phyloP scores from a whole-genome alignment of 225 moss, liverwort and hornwort genomes.

The Thuidium tamariscinum region DNA sequence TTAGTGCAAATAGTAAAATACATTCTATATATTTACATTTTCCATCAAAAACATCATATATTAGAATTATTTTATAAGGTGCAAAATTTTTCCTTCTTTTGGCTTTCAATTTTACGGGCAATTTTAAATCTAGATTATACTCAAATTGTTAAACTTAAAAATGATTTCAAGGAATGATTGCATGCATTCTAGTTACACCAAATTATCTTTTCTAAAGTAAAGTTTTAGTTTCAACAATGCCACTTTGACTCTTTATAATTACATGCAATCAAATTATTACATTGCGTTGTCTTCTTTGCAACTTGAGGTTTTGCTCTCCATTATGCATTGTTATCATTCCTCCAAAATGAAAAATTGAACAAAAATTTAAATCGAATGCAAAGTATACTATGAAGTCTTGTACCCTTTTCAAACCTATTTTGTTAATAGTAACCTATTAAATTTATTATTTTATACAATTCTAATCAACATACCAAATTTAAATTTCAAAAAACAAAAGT shows the following conservation, averaged over 20 bases:
- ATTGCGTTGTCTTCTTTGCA: neutral
- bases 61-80: neutral
- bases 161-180: neutral
- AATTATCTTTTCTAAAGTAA: neutral
- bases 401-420: no score
- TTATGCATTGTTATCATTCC: neutral
- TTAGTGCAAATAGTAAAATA: neutral
- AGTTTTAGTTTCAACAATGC: neutral
- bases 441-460: no score
- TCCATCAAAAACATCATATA: neutral
- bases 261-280: neutral
- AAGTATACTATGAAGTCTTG: no score
- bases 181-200: rapidly evolving
- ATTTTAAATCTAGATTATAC: no score
- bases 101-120: neutral
- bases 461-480: no score
- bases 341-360: neutral
- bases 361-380: neutral
- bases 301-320: neutral
- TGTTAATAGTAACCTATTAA: no score
- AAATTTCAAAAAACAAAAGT: no score
- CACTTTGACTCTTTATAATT: neutral
- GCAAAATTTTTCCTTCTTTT: neutral
- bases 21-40: neutral
- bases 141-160: no score